A percentile compares a stretch with the other conserved stretches of the same genome.
These are phyloP conservation scores for Aspergillus eucalypticola DNA, from an alignment of 2,329 filamentous ascomycete genomes.

Conservation along the genomic window DNA sequence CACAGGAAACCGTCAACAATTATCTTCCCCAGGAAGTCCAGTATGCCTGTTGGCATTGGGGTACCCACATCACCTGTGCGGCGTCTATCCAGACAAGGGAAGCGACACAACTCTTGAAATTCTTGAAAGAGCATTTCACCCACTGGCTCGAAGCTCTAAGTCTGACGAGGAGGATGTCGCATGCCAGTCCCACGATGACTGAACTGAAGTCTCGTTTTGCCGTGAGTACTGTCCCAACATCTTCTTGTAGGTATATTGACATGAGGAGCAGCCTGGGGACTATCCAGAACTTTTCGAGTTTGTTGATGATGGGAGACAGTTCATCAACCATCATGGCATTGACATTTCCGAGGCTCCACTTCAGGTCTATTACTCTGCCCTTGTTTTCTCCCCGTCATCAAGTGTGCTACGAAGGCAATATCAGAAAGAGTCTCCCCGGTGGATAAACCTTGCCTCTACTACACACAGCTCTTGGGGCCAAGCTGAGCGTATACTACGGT, in stretches of 20 bases:
- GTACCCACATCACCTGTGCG: not conserved
- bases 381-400: not conserved
- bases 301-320: not conserved
- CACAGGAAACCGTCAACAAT: not conserved
- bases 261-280: not conserved
- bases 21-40: not conserved
- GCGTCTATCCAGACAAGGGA: not conserved
- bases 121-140: not conserved
- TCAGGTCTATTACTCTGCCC: not conserved
- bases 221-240: not conserved
- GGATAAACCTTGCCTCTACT: not conserved
- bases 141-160: not conserved
- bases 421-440: not conserved
- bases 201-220: not conserved
- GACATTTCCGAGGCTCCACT: not conserved
- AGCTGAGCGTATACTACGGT: too few species aligned
- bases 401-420: not conserved
- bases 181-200: not conserved
- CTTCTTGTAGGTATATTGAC: not conserved
- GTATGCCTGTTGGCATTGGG: not conserved
- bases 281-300: not conserved
- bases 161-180: not conserved
- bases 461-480: too few species aligned
- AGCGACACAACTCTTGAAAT: rapidly evolving
- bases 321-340: not conserved